These are phyloP conservation scores for Cladosporium sp. DNA, from an alignment of 2,329 filamentous ascomycete genomes.

Conservation along the genomic window DNA sequence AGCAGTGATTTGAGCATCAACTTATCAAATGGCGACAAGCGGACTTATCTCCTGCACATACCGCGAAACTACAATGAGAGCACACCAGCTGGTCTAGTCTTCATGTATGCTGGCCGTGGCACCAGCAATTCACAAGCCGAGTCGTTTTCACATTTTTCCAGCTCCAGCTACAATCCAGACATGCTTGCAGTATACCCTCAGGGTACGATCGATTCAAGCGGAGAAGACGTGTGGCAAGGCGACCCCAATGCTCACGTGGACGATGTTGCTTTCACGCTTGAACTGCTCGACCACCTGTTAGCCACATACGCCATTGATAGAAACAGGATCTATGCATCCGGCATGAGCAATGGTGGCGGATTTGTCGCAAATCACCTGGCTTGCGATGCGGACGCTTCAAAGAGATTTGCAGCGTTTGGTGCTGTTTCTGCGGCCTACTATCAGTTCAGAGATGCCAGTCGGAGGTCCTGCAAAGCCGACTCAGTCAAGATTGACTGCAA, in stretches of 20 bases:
- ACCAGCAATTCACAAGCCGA: conserved; percentile 34
- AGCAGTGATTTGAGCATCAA: conserved; percentile 1
- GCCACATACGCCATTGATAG: conserved; percentile 40
- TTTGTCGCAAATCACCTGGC: conserved; percentile 42
- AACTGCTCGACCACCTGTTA: conserved; percentile 37
- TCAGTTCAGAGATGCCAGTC: conserved; percentile 12
- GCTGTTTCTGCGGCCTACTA: conserved; percentile 45
- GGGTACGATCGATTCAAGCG: conserved; percentile 24
- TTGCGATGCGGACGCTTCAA: conserved; percentile 38
- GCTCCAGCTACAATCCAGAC: conserved; percentile 39
- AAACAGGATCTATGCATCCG: conserved; percentile 39
- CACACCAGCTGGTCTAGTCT: conserved; percentile 34
- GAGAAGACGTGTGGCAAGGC: conserved; percentile 37
- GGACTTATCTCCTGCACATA: conserved; percentile 27
- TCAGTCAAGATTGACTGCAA: conserved; percentile 17
- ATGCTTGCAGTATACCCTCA: conserved; percentile 45
- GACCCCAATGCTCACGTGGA: conserved; percentile 39
- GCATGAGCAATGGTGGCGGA: conserved; percentile 52
- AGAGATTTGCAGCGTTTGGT: conserved; percentile 45
- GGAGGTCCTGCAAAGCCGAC: conserved; percentile 12
- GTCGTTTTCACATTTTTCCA: conserved; percentile 40
- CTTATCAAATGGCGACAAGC: conserved; percentile 1
- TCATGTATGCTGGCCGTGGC: conserved; percentile 41
- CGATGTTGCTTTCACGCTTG: conserved; percentile 40
- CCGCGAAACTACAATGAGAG: conserved; percentile 34